Percentiles rank a stretch among this genome's conserved stretches.
Evolutionary conservation across 1,284 basidiomycete species (phyloP).

Genomic region (Exsudoporus floridanus): DNA sequence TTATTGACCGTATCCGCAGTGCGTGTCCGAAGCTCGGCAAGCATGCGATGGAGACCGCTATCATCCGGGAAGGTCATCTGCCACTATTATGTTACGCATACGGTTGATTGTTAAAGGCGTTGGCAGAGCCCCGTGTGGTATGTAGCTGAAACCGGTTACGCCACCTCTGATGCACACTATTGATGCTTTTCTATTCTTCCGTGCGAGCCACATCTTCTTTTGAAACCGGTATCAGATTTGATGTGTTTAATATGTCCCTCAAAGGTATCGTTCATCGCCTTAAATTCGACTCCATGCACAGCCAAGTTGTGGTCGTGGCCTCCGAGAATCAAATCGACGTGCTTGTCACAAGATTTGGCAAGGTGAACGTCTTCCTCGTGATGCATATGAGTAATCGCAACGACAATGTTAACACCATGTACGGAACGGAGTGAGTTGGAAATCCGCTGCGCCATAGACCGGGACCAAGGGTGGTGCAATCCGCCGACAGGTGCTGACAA

Average conservation of each 20-base stretch:
- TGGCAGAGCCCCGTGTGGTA: neutral
- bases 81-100: constrained; percentile 8
- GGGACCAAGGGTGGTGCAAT: constrained; percentile 10
- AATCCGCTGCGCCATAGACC: constrained; percentile 9
- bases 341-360: neutral
- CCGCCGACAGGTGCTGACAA: constrained; percentile 9
- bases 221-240: constrained; percentile 11
- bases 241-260: constrained; percentile 8
- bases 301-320: constrained; percentile 14
- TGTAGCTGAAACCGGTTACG: neutral
- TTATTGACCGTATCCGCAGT: neutral
- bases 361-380: constrained; percentile 15
- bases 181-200: neutral
- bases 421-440: constrained; percentile 10
- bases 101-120: constrained; percentile 3
- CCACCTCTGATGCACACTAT: constrained; percentile 4
- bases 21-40: neutral
- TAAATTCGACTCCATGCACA: constrained; percentile 9
- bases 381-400: constrained; percentile 17
- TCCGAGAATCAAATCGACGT: constrained; percentile 12
- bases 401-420: constrained; percentile 8
- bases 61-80: constrained; percentile 7
- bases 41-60: constrained; percentile 1
- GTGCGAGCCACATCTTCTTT: constrained; percentile 1
- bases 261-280: neutral